These are phyloP conservation scores for Taphrina flavorubra DNA, from an alignment of 1,139 yeast genomes.

Conservation along the genomic window DNA sequence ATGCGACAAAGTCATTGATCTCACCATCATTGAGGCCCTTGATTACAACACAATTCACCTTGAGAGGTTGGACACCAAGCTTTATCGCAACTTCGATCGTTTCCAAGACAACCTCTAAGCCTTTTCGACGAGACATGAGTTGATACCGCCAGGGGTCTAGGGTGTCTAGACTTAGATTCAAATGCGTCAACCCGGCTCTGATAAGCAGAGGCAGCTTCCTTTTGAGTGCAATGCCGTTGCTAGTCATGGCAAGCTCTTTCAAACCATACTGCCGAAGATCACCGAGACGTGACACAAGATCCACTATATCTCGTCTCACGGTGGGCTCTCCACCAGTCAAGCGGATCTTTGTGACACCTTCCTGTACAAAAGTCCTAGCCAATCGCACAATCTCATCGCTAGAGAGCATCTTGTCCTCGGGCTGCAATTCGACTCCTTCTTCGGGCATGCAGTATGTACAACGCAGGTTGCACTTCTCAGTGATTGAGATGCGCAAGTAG, in stretches of 20 bases:
- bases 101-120: conserved; percentile 56
- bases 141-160: conserved; percentile 59
- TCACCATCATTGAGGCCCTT: conserved; percentile 60
- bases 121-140: conserved; percentile 59
- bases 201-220: conserved; percentile 56
- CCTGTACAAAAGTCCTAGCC: conserved; percentile 55
- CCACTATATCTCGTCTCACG: conserved; percentile 58
- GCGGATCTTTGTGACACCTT: conserved; percentile 59
- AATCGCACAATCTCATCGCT: conserved; percentile 56
- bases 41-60: conserved; percentile 59
- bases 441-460: conserved; percentile 65
- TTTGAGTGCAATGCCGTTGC: conserved; percentile 59
- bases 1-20: conserved; percentile 55
- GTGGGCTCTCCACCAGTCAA: conserved; percentile 65
- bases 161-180: conserved; percentile 59
- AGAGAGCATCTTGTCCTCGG: conserved; percentile 54
- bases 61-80: conserved; percentile 56
- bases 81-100: conserved; percentile 56
- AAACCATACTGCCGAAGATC: conserved; percentile 52
- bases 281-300: conserved; percentile 54
- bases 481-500: conserved; percentile 58
- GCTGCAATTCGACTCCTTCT: conserved; percentile 59
- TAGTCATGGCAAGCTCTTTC: conserved; percentile 58
- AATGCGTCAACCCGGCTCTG: conserved; percentile 56
- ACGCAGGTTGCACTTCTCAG: conserved; percentile 60